These are phyloP conservation scores for Dinochytrium kinnereticum DNA, from an alignment of 371 early-diverging fungal species.

Conservation along the genomic window DNA sequence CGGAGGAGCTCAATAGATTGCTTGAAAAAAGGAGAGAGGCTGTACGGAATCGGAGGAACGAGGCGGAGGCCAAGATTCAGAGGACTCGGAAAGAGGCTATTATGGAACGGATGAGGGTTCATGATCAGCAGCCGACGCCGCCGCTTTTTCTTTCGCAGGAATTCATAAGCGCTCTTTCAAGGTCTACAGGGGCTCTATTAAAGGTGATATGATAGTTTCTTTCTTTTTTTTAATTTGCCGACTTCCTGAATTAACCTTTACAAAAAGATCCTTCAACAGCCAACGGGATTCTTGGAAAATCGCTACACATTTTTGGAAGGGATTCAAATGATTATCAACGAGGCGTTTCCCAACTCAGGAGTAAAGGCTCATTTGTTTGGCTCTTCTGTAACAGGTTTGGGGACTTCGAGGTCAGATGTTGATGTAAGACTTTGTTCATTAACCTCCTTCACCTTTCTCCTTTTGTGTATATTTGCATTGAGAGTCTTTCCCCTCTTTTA, in stretches of 20 bases:
- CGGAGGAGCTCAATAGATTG: not conserved
- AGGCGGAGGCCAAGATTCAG: not conserved
- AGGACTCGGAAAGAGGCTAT: not conserved
- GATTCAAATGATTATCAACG: conserved; percentile 12
- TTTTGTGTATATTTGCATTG: too few relatives aligned
- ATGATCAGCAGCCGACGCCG: not conserved
- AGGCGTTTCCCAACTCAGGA: not conserved
- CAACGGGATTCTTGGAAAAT: not conserved
- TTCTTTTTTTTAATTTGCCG: not conserved
- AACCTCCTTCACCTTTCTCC: too few relatives aligned
- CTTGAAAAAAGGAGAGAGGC: not conserved
- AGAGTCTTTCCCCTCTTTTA: not conserved
- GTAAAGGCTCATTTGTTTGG: conserved; percentile 40
- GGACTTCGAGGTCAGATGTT: conserved; percentile 39
- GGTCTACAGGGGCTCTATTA: not conserved
- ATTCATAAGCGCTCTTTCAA: not conserved
- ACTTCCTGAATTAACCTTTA: not conserved
- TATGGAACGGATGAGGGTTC: conserved; percentile 1
- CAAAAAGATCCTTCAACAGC: not conserved
- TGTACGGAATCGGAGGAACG: not conserved
- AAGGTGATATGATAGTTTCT: not conserved
- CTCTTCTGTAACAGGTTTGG: conserved; percentile 45
- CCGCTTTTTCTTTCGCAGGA: not conserved
- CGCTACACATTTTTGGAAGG: conserved; percentile 12
- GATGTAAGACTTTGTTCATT: conserved; percentile 38